Conservation (phyloP, 257 asterid species). For the Pogostemon cablin region DNA sequence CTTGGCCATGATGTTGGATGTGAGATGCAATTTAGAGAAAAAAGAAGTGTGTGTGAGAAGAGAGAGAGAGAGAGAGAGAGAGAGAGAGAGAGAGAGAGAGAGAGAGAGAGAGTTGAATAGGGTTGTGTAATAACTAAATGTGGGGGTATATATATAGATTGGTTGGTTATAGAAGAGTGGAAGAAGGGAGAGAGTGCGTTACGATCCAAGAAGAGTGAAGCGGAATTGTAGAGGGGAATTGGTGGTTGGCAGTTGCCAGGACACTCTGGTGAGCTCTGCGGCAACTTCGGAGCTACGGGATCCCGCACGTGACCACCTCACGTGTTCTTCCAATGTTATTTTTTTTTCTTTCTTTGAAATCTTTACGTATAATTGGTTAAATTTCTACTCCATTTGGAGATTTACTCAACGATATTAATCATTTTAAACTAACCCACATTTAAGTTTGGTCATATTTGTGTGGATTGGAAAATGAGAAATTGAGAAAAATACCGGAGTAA, state of each 20-base stretch:
- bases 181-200: slow-evolving; percentile 19
- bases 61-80: not conserved
- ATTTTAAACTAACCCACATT: too few species aligned
- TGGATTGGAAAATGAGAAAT: too few species aligned
- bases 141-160: slow-evolving; percentile 16
- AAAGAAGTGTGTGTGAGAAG: not conserved
- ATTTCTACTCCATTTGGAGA: too few species aligned
- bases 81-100: not conserved
- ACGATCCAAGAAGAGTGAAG: slow-evolving; percentile 16
- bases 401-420: too few species aligned
- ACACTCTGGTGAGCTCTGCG: slow-evolving; percentile 28
- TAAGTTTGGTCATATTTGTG: too few species aligned
- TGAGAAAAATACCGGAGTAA: too few species aligned
- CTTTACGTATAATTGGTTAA: too few species aligned
- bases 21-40: slow-evolving; percentile 17
- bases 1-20: slow-evolving; percentile 55
- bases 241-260: slow-evolving; percentile 17
- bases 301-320: slow-evolving; percentile 26
- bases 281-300: slow-evolving; percentile 27
- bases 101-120: not conserved
- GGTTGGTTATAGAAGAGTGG: not conserved
- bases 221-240: slow-evolving; percentile 39
- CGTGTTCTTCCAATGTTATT: not conserved
- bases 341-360: too few species aligned
- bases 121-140: not conserved